Conservation (phyloP, 2,329 filamentous ascomycete genomes). For the Colletotrichum salicis region DNA sequence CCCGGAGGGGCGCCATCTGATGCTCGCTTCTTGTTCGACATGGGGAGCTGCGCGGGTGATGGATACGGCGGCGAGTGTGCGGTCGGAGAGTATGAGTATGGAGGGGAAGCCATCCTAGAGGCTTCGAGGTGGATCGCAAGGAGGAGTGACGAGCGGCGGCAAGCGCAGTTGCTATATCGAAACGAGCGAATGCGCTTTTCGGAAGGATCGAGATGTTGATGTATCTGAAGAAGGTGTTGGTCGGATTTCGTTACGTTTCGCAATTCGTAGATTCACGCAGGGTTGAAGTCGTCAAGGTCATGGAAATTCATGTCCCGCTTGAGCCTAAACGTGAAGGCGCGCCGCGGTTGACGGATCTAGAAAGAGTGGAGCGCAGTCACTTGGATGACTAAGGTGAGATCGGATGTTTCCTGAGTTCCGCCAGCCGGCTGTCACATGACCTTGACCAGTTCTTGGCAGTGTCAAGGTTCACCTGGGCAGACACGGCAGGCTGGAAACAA, state of each 20-base stretch:
- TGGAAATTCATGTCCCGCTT: background rate
- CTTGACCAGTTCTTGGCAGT: background rate
- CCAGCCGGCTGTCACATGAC: background rate
- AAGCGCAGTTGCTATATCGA: background rate
- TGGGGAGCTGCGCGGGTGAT: constrained; percentile 60
- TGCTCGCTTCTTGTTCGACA: constrained; percentile 70
- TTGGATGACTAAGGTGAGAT: background rate
- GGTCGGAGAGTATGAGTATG: constrained; percentile 59
- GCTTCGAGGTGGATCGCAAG: background rate
- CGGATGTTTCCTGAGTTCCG: too few species aligned
- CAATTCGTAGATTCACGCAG: background rate
- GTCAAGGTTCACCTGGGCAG: background rate
- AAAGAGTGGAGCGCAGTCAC: background rate
- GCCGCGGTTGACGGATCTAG: background rate
- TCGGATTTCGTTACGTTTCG: background rate
- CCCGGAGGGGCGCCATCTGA: constrained; percentile 63
- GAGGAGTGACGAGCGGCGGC: background rate
- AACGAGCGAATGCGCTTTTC: background rate
- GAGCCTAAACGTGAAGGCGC: background rate
- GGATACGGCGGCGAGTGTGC: constrained; percentile 67
- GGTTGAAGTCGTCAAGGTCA: background rate
- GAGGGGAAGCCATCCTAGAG: constrained; percentile 65
- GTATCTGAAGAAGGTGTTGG: background rate
- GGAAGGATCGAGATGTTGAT: too few species aligned
- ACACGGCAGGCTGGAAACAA: background rate